phyloP scores from a whole-genome alignment of 371 early-diverging fungal genomes.

The Saksenaea oblongispora region DNA sequence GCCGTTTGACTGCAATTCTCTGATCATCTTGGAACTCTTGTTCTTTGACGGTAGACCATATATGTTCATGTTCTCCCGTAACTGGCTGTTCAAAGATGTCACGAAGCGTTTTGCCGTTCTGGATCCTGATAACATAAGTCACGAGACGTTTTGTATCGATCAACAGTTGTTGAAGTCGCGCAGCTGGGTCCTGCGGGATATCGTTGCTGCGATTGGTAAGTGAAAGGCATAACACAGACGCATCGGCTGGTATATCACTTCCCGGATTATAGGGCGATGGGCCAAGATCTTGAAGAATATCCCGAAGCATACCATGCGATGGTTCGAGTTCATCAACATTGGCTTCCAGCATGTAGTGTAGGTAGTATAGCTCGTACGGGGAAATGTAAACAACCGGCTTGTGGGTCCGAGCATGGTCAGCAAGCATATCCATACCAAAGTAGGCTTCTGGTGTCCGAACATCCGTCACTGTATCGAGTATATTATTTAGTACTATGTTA shows the following conservation, averaged over 20 bases:
- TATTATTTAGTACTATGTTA: not conserved
- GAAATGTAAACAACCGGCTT: slow-evolving; percentile 91
- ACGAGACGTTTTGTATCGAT: slow-evolving; percentile 90
- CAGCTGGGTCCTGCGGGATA: slow-evolving; percentile 63
- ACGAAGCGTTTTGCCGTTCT: slow-evolving; percentile 77
- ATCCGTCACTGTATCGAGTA: slow-evolving; percentile 59
- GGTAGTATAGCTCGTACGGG: slow-evolving; percentile 85
- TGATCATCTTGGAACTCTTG: slow-evolving; percentile 33
- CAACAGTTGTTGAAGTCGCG: slow-evolving; percentile 71
- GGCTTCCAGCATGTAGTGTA: slow-evolving; percentile 80
- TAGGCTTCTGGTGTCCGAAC: slow-evolving; percentile 86
- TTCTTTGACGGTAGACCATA: slow-evolving; percentile 61
- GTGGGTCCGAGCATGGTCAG: slow-evolving; percentile 80
- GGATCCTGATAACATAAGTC: slow-evolving; percentile 79
- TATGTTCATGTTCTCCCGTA: slow-evolving; percentile 70
- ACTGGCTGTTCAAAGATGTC: slow-evolving; percentile 81
- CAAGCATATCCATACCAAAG: slow-evolving; percentile 89
- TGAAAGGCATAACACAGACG: slow-evolving; percentile 67
- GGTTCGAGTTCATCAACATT: slow-evolving; percentile 68
- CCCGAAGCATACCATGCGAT: slow-evolving; percentile 73
- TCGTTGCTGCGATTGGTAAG: slow-evolving; percentile 71
- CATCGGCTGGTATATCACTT: slow-evolving; percentile 48
- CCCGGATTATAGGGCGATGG: slow-evolving; percentile 64
- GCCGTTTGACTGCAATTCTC: slow-evolving; percentile 21
- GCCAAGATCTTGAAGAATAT: slow-evolving; percentile 85